phyloP scores from a whole-genome alignment of 2,329 filamentous ascomycete species.

The Westerdykella sp. region DNA sequence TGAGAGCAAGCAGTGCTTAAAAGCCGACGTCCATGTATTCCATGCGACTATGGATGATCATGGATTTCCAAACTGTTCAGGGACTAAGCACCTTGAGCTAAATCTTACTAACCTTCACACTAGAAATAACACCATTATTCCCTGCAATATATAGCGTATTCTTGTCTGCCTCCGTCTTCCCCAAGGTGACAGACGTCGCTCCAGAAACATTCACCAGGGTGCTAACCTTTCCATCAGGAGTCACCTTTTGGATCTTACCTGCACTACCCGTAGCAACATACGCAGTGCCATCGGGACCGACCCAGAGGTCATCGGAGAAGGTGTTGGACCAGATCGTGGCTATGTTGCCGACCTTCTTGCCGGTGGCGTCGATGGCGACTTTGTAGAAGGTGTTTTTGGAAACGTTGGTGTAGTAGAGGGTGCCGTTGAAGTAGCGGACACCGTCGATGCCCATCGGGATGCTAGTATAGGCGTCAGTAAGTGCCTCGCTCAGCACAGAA shows the following conservation, averaged over 20 bases:
- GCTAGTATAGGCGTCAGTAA: not conserved
- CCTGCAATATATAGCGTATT: constrained; percentile 12
- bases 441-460: constrained; percentile 15
- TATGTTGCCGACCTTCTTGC: constrained; percentile 10
- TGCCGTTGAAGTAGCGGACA: constrained; percentile 12
- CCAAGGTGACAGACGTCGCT: constrained; percentile 9
- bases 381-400: constrained; percentile 17
- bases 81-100: not conserved
- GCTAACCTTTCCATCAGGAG: constrained; percentile 10
- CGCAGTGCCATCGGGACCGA: constrained; percentile 10
- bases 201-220: constrained; percentile 8
- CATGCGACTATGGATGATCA: no score
- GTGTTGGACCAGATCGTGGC: constrained; percentile 13
- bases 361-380: constrained; percentile 13
- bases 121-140: constrained; percentile 7
- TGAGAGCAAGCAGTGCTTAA: no score
- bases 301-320: constrained; percentile 12
- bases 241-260: constrained; percentile 10
- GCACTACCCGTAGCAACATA: constrained; percentile 12
- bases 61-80: no score
- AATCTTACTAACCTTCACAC: constrained; percentile 10
- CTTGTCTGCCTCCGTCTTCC: constrained; percentile 10
- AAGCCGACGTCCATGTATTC: no score
- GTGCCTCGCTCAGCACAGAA: not conserved
- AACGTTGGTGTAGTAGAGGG: constrained; percentile 17